Percentiles rank a stretch among this genome's conserved stretches.
These are phyloP conservation scores for Chloris gayana DNA, from an alignment of 176 grass and related monocot species.

Conservation along the genomic window DNA sequence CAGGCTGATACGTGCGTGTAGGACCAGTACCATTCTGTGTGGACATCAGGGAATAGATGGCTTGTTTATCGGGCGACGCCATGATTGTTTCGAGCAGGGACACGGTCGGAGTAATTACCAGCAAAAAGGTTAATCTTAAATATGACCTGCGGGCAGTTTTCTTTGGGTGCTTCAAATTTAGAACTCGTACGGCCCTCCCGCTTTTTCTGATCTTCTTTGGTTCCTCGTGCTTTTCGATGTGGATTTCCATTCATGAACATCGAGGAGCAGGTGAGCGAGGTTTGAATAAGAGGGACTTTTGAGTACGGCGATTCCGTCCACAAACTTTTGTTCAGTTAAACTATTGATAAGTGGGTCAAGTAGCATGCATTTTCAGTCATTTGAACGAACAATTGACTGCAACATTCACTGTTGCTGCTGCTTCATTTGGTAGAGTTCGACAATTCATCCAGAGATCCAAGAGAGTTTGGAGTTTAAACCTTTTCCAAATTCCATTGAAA, in stretches of 20 bases:
- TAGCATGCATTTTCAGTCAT: neutral
- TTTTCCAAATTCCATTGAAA: neutral
- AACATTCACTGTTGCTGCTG: neutral
- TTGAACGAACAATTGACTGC: neutral
- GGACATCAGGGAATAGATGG: neutral
- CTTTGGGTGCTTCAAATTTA: neutral
- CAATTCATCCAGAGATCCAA: neutral
- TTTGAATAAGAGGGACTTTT: neutral
- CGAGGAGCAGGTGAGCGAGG: neutral
- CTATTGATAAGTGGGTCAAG: neutral
- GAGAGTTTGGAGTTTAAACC: neutral
- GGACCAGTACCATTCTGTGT: neutral
- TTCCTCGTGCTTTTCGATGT: slow-evolving; percentile 17
- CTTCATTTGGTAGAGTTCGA: neutral
- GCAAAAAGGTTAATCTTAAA: slow-evolving; percentile 1
- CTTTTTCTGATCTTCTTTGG: slow-evolving; percentile 12
- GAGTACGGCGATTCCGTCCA: neutral
- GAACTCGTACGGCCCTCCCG: neutral
- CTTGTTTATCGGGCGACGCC: neutral
- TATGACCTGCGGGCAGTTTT: neutral
- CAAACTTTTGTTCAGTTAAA: neutral
- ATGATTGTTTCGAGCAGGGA: neutral
- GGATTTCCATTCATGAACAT: slow-evolving; percentile 29
- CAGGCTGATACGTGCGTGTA: neutral
- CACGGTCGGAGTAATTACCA: neutral